Conservation (phyloP, 2,329 filamentous ascomycete genomes). For the Arthrobotrys iridis region DNA sequence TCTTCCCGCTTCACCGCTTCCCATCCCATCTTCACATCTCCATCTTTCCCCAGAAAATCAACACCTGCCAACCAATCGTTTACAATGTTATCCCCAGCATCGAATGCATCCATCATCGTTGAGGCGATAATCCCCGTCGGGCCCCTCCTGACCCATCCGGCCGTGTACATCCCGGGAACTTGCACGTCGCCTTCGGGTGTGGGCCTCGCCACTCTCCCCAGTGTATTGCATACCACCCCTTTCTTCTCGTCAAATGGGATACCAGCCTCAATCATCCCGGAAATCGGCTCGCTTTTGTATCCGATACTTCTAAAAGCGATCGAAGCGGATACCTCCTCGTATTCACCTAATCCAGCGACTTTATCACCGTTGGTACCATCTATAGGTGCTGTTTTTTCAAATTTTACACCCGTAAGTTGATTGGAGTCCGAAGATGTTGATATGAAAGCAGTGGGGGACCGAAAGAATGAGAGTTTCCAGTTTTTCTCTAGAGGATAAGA, state of each 20-base stretch:
- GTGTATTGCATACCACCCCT: constrained; percentile 85
- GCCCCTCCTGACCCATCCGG: constrained; percentile 95
- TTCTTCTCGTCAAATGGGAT: constrained; percentile 79
- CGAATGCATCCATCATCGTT: constrained; percentile 94
- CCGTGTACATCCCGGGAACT: constrained; percentile 83
- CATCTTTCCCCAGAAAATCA: constrained; percentile 57
- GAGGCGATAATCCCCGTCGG: constrained; percentile 95
- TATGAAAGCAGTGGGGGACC: constrained; percentile 78
- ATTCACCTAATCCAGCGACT: constrained; percentile 66
- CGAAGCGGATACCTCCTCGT: constrained; percentile 70
- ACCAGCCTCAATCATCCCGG: constrained; percentile 76
- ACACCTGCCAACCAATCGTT: constrained; percentile 72
- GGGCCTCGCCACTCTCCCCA: constrained; percentile 72
- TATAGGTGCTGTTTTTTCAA: constrained; percentile 71
- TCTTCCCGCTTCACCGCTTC: constrained; percentile 73
- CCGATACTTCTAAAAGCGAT: constrained; percentile 93
- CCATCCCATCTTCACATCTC: constrained; percentile 73
- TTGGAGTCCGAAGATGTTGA: constrained; percentile 64
- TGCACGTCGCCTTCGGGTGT: constrained; percentile 63
- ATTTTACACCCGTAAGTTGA: constrained; percentile 72
- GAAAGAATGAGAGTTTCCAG: constrained; percentile 86
- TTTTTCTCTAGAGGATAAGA: constrained; percentile 65
- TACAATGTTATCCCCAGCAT: constrained; percentile 82
- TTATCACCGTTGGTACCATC: constrained; percentile 66
- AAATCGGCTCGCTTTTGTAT: constrained; percentile 82